Percentiles rank a stretch among this genome's conserved stretches.
Conservation (phyloP, 2,329 filamentous ascomycete genomes). For the Fusarium illudens region DNA sequence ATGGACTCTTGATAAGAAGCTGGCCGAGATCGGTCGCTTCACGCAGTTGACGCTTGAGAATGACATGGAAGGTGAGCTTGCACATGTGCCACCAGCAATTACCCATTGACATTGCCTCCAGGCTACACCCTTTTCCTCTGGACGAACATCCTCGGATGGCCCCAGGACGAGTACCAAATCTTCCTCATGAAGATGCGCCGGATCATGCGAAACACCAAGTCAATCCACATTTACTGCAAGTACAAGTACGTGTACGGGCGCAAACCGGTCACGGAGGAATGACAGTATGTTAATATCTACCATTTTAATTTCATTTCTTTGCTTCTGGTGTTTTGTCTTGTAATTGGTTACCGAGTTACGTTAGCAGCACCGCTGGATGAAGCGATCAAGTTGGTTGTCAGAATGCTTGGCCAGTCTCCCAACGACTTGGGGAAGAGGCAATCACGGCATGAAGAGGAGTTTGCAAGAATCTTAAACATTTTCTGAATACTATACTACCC, state of each 20-base stretch:
- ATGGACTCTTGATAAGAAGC: slow-evolving; percentile 9
- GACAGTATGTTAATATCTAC: too few species aligned
- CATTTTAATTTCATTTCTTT: too few species aligned
- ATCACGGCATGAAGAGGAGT: too few species aligned
- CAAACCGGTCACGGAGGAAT: slow-evolving; percentile 14
- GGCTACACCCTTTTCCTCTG: background rate
- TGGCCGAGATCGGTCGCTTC: slow-evolving; percentile 11
- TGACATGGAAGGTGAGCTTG: slow-evolving; percentile 9
- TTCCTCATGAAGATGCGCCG: slow-evolving; percentile 33
- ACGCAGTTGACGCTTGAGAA: slow-evolving; percentile 16
- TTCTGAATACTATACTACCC: too few species aligned
- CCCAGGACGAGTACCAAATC: slow-evolving; percentile 32
- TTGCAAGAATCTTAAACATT: too few species aligned
- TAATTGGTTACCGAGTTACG: too few species aligned
- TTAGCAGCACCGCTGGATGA: too few species aligned
- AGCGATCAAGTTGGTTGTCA: too few species aligned
- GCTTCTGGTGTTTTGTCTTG: too few species aligned
- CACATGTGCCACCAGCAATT: background rate
- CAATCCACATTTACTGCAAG: slow-evolving; percentile 27
- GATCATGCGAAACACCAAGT: slow-evolving; percentile 21
- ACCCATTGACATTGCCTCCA: background rate
- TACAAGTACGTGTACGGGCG: slow-evolving; percentile 33
- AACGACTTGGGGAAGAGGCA: too few species aligned
- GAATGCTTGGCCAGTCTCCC: too few species aligned
- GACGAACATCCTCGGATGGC: slow-evolving; percentile 31